A percentile compares a stretch with the other conserved stretches of the same genome.
These are phyloP conservation scores for Penicillium samsonianum DNA, from an alignment of 495 filamentous ascomycete genomes.

Conservation along the genomic window DNA sequence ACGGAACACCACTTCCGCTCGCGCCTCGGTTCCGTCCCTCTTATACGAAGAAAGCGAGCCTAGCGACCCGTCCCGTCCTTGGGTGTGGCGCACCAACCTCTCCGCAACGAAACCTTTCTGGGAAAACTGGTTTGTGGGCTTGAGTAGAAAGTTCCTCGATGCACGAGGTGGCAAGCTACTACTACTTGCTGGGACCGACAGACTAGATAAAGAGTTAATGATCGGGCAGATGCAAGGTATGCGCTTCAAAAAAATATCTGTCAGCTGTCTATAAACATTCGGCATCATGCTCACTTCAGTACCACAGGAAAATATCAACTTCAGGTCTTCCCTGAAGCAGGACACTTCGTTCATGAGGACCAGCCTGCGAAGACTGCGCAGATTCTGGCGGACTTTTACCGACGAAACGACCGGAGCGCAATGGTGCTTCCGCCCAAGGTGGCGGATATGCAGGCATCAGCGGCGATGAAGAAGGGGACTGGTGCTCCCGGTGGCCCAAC, in stretches of 20 bases:
- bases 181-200: conserved; percentile 88
- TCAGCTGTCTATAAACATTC: not conserved
- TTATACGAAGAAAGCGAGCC: conserved; percentile 51
- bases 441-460: conserved; percentile 53
- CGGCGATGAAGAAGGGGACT: conserved; percentile 45
- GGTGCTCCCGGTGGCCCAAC: conserved; percentile 11
- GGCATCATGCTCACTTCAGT: not conserved
- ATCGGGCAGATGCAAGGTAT: conserved; percentile 97
- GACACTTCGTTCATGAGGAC: conserved; percentile 97
- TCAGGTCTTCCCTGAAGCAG: conserved; percentile 90
- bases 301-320: conserved; percentile 86
- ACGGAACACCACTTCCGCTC: conserved; percentile 75
- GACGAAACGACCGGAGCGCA: conserved; percentile 80
- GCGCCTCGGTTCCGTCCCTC: conserved; percentile 84
- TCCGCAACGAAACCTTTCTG: conserved; percentile 85
- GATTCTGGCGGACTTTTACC: conserved; percentile 85
- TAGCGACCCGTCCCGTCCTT: conserved; percentile 46
- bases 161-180: conserved; percentile 86
- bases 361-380: conserved; percentile 83
- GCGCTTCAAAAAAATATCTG: conserved; percentile 10
- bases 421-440: conserved; percentile 93
- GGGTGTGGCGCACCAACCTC: conserved; percentile 87
- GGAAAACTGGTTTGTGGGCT: conserved; percentile 88
- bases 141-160: conserved; percentile 85
- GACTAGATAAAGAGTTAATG: conserved; percentile 90